These are phyloP conservation scores for Salvia hispanica DNA, from an alignment of 257 asterid genomes.

Conservation along the genomic window DNA sequence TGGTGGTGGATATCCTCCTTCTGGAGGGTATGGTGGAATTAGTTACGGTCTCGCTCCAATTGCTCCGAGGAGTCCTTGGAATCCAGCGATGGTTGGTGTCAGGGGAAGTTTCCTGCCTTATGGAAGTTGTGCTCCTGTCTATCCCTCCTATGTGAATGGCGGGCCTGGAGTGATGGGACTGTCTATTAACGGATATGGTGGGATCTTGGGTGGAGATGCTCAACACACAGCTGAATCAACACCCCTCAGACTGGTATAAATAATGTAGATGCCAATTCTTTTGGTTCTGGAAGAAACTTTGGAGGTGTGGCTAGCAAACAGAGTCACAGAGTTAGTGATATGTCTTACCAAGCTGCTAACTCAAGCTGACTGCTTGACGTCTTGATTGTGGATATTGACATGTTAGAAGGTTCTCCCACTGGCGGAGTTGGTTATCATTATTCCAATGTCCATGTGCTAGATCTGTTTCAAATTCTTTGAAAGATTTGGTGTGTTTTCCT, in stretches of 20 bases:
- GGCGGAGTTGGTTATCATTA: slow-evolving; percentile 39
- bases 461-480: slow-evolving; percentile 40
- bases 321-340: slow-evolving; percentile 38
- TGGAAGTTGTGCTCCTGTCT: slow-evolving; percentile 45
- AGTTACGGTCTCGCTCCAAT: slow-evolving; percentile 59
- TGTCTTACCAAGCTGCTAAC: slow-evolving; percentile 42
- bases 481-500: slow-evolving; percentile 46
- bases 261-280: slow-evolving; percentile 43
- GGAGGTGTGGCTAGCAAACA: slow-evolving; percentile 48
- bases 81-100: slow-evolving; percentile 46
- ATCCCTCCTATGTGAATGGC: slow-evolving; percentile 62
- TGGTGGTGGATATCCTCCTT: slow-evolving; percentile 54
- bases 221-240: slow-evolving; percentile 44
- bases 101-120: slow-evolving; percentile 55
- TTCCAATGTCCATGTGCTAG: slow-evolving; percentile 35
- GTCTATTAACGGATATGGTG: slow-evolving; percentile 47
- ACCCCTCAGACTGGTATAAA: slow-evolving; percentile 35
- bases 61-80: slow-evolving; percentile 58
- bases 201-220: slow-evolving; percentile 44
- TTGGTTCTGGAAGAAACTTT: slow-evolving; percentile 41
- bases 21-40: slow-evolving; percentile 62
- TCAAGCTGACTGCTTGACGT: slow-evolving; percentile 49
- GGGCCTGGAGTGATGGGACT: slow-evolving; percentile 45
- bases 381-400: slow-evolving; percentile 54
- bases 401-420: slow-evolving; percentile 48